Percentiles rank a stretch among this genome's conserved stretches.
Conservation (phyloP, 2,329 filamentous ascomycete genomes). For the Fusarium sp. region DNA sequence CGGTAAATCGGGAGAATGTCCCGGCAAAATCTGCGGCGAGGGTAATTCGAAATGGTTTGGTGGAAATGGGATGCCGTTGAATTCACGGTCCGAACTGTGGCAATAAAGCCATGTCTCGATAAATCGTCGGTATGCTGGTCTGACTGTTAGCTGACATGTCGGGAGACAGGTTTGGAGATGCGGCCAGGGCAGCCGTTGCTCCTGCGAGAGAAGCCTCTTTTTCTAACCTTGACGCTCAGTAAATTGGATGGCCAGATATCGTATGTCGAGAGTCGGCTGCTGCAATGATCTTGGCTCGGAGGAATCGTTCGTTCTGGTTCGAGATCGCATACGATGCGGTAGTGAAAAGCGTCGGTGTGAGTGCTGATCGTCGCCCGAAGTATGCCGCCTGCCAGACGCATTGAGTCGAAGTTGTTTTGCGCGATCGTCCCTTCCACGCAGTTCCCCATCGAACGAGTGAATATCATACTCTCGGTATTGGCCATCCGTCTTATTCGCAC, state of each 20-base stretch:
- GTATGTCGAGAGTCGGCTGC: slow-evolving; percentile 54
- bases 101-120: slow-evolving; percentile 60
- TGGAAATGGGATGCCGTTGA: slow-evolving; percentile 59
- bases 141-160: slow-evolving; percentile 43
- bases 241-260: slow-evolving; percentile 63
- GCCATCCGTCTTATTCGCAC: slow-evolving; percentile 60
- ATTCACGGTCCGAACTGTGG: slow-evolving; percentile 60
- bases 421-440: slow-evolving; percentile 60
- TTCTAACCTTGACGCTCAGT: slow-evolving; percentile 58
- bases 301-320: slow-evolving; percentile 49
- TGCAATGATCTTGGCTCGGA: slow-evolving; percentile 43
- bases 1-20: slow-evolving; percentile 43
- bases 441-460: slow-evolving; percentile 60
- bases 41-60: slow-evolving; percentile 60
- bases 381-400: slow-evolving; percentile 56
- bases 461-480: slow-evolving; percentile 62
- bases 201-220: not conserved
- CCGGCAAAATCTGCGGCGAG: slow-evolving; percentile 58
- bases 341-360: slow-evolving; percentile 57
- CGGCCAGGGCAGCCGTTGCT: slow-evolving; percentile 13
- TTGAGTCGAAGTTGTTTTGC: slow-evolving; percentile 59
- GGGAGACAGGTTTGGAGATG: slow-evolving; percentile 15
- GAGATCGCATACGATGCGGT: slow-evolving; percentile 56
- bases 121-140: slow-evolving; percentile 56
- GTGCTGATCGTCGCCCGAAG: slow-evolving; percentile 52